A percentile compares a stretch with the other conserved stretches of the same genome.
These are phyloP conservation scores for Polytrichum formosum DNA, from an alignment of 225 moss, liverwort and hornwort species.

Conservation along the genomic window DNA sequence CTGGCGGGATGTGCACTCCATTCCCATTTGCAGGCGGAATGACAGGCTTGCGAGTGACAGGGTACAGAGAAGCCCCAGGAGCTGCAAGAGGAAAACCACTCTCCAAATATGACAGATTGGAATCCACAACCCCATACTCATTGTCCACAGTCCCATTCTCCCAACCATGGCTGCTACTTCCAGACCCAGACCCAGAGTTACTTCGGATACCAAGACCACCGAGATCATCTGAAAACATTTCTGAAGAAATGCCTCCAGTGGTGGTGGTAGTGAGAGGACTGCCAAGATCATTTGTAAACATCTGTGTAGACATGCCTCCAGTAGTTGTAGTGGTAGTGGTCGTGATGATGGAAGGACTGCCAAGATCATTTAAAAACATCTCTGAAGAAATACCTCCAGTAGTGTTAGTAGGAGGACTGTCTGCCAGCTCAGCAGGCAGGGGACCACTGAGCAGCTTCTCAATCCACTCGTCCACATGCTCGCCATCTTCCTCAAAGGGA, in stretches of 20 bases:
- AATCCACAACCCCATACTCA: conserved; percentile 14
- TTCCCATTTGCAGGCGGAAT: conserved; percentile 16
- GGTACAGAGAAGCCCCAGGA: conserved; percentile 12
- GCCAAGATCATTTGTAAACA: not conserved
- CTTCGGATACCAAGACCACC: not conserved
- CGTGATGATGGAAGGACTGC: no score
- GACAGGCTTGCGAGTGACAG: not conserved
- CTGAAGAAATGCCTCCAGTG: not conserved
- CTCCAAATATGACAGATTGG: not conserved
- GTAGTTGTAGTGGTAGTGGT: no score
- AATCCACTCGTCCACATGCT: conserved; percentile 40
- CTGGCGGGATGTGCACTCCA: conserved; percentile 20
- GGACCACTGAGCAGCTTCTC: conserved; percentile 39
- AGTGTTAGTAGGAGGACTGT: not conserved
- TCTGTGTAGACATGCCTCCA: not conserved
- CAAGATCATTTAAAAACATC: conserved; percentile 1
- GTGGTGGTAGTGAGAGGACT: not conserved
- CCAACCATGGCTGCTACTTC: conserved; percentile 3
- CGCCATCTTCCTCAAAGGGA: not conserved
- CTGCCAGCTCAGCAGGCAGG: conserved; percentile 26
- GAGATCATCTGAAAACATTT: not conserved
- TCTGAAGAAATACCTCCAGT: not conserved
- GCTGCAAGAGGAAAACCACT: conserved; percentile 6
- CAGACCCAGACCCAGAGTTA: not conserved
- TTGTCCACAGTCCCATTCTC: conserved; percentile 10